A percentile compares a stretch with the other conserved stretches of the same genome.
phyloP scores from a whole-genome alignment of 306 rosid genomes.

The Casuarina equisetifolia region DNA sequence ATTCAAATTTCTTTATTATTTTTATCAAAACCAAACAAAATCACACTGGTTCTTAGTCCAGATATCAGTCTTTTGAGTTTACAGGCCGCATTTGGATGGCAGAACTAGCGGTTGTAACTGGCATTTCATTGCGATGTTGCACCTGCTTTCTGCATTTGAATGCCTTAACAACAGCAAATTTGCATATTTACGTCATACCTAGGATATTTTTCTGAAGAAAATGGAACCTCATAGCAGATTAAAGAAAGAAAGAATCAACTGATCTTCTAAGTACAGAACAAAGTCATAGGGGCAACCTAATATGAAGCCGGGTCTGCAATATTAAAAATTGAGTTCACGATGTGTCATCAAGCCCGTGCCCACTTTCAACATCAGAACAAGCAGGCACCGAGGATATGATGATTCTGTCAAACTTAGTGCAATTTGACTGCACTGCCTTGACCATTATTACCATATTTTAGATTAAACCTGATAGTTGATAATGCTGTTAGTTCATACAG shows the following conservation, averaged over 20 bases:
- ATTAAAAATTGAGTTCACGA: background rate
- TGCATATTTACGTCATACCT: background rate
- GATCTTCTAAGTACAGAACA: background rate
- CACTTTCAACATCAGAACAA: background rate
- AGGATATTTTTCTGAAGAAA: background rate
- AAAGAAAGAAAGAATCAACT: background rate
- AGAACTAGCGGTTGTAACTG: background rate
- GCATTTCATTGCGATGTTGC: background rate
- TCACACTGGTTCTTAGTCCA: background rate
- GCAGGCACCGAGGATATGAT: background rate
- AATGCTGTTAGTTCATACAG: background rate
- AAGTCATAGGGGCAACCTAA: background rate
- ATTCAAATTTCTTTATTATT: background rate
- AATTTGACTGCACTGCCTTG: background rate
- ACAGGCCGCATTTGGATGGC: background rate
- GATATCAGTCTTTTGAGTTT: background rate
- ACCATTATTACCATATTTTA: background rate
- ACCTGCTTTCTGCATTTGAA: background rate
- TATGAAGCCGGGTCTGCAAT: background rate
- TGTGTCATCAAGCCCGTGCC: background rate
- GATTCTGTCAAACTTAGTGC: slow-evolving; percentile 4
- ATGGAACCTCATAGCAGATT: background rate
- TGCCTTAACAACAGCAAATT: background rate
- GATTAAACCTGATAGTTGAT: background rate
- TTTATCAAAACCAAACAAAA: background rate